Conservation (phyloP, 192 early-diverging fungal species). For the Gamsiella multidivaricata region DNA sequence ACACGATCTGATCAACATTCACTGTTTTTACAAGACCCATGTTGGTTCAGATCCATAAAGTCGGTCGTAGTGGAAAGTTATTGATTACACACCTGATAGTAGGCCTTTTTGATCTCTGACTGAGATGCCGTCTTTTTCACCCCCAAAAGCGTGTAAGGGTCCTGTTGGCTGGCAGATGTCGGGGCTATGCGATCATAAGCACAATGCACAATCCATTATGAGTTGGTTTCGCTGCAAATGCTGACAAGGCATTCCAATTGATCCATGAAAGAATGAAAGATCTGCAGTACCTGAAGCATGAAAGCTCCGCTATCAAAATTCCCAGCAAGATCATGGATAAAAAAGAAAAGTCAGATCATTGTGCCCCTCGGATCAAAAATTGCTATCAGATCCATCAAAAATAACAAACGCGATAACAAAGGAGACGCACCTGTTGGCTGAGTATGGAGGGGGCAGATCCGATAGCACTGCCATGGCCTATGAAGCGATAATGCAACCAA, state of each 20-base stretch:
- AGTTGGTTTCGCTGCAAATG: too few relatives aligned
- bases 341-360: neutral
- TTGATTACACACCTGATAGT: slow-evolving; percentile 95
- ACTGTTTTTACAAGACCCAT: too few relatives aligned
- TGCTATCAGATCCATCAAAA: slow-evolving; percentile 7
- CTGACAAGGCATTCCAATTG: neutral
- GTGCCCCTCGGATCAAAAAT: neutral
- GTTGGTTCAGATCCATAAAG: neutral
- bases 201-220: too few relatives aligned
- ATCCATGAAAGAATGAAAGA: neutral
- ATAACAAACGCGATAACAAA: neutral
- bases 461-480: slow-evolving; percentile 39
- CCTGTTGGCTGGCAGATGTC: slow-evolving; percentile 57
- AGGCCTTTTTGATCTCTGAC: slow-evolving; percentile 96
- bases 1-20: too few relatives aligned
- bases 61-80: too few relatives aligned
- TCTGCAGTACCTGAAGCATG: slow-evolving; percentile 42
- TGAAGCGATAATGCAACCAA: neutral
- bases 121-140: slow-evolving; percentile 82
- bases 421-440: slow-evolving; percentile 35
- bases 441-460: slow-evolving; percentile 43
- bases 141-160: slow-evolving; percentile 90
- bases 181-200: too few relatives aligned
- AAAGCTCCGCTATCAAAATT: slow-evolving; percentile 30
- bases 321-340: too few relatives aligned